Evolutionary conservation across 495 filamentous ascomycete genomes (phyloP).

Genomic region (Tuber microsphaerosporum): DNA sequence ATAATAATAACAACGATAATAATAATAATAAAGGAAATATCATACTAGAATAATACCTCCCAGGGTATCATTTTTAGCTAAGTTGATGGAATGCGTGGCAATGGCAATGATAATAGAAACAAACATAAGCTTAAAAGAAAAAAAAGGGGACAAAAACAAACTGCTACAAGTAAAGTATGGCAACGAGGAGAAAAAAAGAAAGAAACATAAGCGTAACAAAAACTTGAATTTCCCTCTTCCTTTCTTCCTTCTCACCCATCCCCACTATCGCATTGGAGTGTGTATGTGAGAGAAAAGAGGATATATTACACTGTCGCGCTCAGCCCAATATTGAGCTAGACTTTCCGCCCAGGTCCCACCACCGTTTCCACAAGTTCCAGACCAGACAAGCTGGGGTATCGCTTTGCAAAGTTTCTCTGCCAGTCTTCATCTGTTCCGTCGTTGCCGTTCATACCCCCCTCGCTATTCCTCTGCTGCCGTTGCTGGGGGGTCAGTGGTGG

Average conservation of each 20-base stretch:
- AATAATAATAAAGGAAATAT: background rate
- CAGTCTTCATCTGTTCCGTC: constrained; percentile 50
- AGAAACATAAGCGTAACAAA: background rate
- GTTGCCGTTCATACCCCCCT: constrained; percentile 24
- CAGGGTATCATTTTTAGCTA: background rate
- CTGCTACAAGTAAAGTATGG: background rate
- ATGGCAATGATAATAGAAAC: background rate
- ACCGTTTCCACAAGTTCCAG: constrained; percentile 44
- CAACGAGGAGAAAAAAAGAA: background rate
- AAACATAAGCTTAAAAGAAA: background rate
- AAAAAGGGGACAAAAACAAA: background rate
- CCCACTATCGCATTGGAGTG: background rate
- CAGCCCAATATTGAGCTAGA: constrained; percentile 9
- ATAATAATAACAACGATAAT: background rate
- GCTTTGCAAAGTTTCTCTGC: constrained; percentile 61
- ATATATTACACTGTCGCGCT: background rate
- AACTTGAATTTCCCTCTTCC: background rate
- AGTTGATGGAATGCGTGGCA: background rate
- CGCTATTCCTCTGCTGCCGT: constrained; percentile 16
- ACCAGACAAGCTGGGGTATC: constrained; percentile 61
- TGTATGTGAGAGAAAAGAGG: background rate
- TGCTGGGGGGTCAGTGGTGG: constrained; percentile 5
- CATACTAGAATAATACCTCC: background rate
- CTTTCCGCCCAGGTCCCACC: constrained; percentile 29
- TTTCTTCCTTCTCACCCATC: background rate